phyloP scores from a whole-genome alignment of 176 grass and related monocot species.

The Luzula sylvatica region DNA sequence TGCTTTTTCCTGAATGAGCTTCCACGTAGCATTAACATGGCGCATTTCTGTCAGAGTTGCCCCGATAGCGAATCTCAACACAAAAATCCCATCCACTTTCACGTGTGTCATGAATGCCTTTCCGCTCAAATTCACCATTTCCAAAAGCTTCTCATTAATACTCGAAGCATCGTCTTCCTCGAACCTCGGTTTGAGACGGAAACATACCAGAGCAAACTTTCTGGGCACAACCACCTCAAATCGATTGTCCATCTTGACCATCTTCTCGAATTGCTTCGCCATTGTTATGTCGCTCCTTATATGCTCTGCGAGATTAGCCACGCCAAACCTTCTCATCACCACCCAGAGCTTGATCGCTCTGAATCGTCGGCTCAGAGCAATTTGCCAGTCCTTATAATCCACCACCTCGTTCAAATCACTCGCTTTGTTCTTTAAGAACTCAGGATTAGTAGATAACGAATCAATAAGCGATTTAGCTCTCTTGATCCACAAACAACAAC shows the following conservation, averaged over 20 bases:
- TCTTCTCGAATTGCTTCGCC: slow-evolving; percentile 37
- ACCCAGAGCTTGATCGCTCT: slow-evolving; percentile 32
- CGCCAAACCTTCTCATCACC: slow-evolving; percentile 29
- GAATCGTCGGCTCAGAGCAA: slow-evolving; percentile 26
- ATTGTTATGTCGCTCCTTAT: slow-evolving; percentile 20
- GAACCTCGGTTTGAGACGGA: slow-evolving; percentile 18
- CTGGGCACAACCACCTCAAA: slow-evolving; percentile 40
- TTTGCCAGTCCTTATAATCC: slow-evolving; percentile 52
- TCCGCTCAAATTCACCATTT: slow-evolving; percentile 31
- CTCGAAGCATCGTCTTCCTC: background rate
- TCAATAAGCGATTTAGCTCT: background rate
- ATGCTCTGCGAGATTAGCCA: slow-evolving; percentile 12
- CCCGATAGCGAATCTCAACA: slow-evolving; percentile 29
- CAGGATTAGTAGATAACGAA: slow-evolving; percentile 31
- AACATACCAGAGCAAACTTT: slow-evolving; percentile 48
- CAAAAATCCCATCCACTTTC: slow-evolving; percentile 25
- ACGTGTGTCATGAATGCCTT: slow-evolving; percentile 40
- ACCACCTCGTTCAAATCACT: background rate
- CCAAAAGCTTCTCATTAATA: slow-evolving; percentile 29
- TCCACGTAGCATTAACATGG: slow-evolving; percentile 30
- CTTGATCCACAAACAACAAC: slow-evolving; percentile 33
- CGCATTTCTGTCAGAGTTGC: slow-evolving; percentile 29
- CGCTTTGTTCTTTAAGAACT: slow-evolving; percentile 27
- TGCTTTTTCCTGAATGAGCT: slow-evolving; percentile 30
- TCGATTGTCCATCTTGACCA: slow-evolving; percentile 10